A percentile compares a stretch with the other conserved stretches of the same genome.
Evolutionary conservation across 2,329 filamentous ascomycete species (phyloP).

Genomic region (Alternaria viburni): DNA sequence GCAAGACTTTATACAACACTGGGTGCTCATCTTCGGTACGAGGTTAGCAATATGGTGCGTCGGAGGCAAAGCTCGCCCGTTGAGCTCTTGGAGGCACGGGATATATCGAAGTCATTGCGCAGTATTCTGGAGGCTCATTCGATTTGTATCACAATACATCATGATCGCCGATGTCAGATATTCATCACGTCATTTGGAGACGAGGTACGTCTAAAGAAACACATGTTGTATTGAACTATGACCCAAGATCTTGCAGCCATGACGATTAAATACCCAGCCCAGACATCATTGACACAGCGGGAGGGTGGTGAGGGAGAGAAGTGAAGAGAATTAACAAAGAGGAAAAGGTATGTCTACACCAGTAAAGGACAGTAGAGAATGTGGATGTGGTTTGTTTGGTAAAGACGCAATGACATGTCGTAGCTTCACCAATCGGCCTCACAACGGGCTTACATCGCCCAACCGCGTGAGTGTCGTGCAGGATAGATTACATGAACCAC

Average conservation of each 20-base stretch:
- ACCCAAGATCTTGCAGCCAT: background rate
- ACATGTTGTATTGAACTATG: background rate
- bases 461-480: background rate
- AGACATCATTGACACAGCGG: background rate
- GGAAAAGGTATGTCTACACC: background rate
- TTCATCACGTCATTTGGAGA: background rate
- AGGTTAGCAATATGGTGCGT: background rate
- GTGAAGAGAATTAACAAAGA: background rate
- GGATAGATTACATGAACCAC: conserved; percentile 15
- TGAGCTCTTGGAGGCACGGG: background rate
- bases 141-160: background rate
- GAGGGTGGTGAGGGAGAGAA: background rate
- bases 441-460: background rate
- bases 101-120: background rate
- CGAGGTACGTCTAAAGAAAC: background rate
- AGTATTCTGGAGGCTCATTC: background rate
- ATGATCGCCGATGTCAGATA: background rate
- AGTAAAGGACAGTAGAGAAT: conserved; percentile 6
- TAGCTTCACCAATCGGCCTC: background rate
- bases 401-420: background rate
- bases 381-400: background rate
- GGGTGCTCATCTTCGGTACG: background rate
- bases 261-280: background rate
- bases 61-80: background rate
- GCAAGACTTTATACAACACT: background rate